A percentile compares a stretch with the other conserved stretches of the same genome.
These are phyloP conservation scores for Diaporthe sp. DNA, from an alignment of 2,329 filamentous ascomycete species.

Conservation along the genomic window DNA sequence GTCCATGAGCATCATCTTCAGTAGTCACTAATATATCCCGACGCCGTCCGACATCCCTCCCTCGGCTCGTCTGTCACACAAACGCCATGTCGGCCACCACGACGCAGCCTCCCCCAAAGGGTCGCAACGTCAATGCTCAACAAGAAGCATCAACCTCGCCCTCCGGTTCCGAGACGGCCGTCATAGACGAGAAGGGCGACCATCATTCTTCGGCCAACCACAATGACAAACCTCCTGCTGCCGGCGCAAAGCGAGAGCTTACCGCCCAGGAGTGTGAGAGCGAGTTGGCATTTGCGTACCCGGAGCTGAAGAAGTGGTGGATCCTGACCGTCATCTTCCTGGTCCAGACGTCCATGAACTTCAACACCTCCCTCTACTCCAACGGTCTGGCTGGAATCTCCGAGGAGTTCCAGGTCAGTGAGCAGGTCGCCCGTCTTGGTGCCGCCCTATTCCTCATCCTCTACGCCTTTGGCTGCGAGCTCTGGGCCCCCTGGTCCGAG, in stretches of 20 bases:
- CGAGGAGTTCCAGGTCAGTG: conserved; percentile 76
- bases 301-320: conserved; percentile 77
- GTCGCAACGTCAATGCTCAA: not conserved
- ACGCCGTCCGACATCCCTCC: too few relatives aligned
- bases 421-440: conserved; percentile 78
- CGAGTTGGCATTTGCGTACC: conserved; percentile 74
- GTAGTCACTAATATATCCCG: conserved; percentile 1
- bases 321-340: conserved; percentile 81
- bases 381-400: conserved; percentile 77
- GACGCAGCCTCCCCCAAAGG: conserved; percentile 13
- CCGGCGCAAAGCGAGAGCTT: conserved; percentile 52
- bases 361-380: conserved; percentile 82
- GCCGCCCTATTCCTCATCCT: conserved; percentile 83
- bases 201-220: conserved; percentile 2
- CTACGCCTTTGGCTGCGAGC: conserved; percentile 89
- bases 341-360: conserved; percentile 84
- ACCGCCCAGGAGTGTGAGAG: conserved; percentile 74
- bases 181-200: conserved; percentile 34
- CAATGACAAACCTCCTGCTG: conserved; percentile 1
- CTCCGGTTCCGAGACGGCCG: conserved; percentile 20
- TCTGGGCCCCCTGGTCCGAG: conserved; percentile 91
- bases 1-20: not conserved
- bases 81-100: conserved; percentile 25
- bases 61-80: not conserved
- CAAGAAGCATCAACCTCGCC: not conserved